Percentiles rank a stretch among this genome's conserved stretches.
phyloP scores from a whole-genome alignment of 805 yeast genomes.

The Clavispora fructus region DNA sequence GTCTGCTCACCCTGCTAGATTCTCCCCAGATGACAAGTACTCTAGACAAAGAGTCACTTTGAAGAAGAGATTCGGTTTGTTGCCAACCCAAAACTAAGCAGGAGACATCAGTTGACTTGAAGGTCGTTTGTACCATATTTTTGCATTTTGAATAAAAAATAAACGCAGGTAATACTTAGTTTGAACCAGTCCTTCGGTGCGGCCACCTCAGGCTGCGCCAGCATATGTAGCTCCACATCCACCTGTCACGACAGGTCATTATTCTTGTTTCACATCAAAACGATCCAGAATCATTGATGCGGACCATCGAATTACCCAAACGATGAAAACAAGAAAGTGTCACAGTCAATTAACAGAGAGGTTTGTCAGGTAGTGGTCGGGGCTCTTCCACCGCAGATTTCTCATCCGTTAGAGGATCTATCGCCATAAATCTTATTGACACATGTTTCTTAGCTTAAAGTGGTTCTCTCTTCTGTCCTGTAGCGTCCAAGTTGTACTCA shows the following conservation, averaged over 20 bases:
- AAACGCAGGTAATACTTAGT: not conserved
- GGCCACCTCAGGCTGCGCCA: not conserved
- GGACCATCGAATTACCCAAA: too few species aligned
- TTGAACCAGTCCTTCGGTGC: not conserved
- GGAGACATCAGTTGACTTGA: not conserved
- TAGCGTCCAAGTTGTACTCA: conserved; percentile 62
- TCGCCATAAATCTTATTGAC: too few species aligned
- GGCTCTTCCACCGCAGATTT: too few species aligned
- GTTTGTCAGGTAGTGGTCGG: too few species aligned
- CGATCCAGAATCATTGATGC: too few species aligned
- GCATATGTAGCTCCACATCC: not conserved
- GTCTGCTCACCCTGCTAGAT: conserved; percentile 99
- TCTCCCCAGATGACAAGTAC: conserved; percentile 98
- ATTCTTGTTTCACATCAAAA: too few species aligned
- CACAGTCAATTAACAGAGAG: too few species aligned
- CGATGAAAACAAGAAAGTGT: too few species aligned
- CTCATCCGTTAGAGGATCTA: too few species aligned
- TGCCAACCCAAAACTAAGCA: conserved; percentile 70
- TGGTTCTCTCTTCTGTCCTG: conserved; percentile 58
- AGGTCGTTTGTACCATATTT: conserved; percentile 4
- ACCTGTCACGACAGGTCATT: too few species aligned
- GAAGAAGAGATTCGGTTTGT: conserved; percentile 85
- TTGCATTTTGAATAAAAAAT: conserved; percentile 1
- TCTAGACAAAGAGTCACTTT: conserved; percentile 98
- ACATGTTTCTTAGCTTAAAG: conserved; percentile 4